Evolutionary conservation across 352 stramenopile genomes (phyloP).

Genomic region (Phytophthora litchii): DNA sequence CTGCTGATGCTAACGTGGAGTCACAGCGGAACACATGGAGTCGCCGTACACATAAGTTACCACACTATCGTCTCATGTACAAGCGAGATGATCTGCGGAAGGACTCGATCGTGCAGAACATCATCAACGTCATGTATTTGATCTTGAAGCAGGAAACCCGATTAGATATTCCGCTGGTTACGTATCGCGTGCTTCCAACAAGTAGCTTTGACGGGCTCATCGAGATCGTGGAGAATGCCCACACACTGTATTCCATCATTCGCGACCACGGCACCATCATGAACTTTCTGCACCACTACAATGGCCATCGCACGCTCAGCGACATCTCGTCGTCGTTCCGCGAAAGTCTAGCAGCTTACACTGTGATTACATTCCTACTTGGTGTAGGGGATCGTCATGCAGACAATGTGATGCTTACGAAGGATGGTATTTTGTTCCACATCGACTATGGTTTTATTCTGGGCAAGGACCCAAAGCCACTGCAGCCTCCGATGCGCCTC

Average conservation of each 20-base stretch:
- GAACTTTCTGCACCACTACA: slow-evolving; percentile 88
- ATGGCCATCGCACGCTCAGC: slow-evolving; percentile 82
- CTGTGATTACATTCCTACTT: slow-evolving; percentile 99
- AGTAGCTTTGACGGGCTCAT: slow-evolving; percentile 87
- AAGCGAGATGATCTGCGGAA: slow-evolving; percentile 88
- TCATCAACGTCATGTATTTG: slow-evolving; percentile 91
- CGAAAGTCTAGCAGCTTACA: slow-evolving; percentile 97
- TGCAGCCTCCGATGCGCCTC: slow-evolving; percentile 97
- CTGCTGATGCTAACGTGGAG: slow-evolving; percentile 27
- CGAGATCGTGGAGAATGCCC: slow-evolving; percentile 87
- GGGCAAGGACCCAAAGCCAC: slow-evolving; percentile 97
- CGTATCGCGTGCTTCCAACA: slow-evolving; percentile 86
- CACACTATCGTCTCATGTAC: slow-evolving; percentile 87
- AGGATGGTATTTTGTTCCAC: slow-evolving; percentile 98
- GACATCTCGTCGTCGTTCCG: slow-evolving; percentile 87
- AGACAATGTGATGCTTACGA: slow-evolving; percentile 99
- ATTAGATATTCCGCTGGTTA: slow-evolving; percentile 81
- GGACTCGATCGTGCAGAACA: slow-evolving; percentile 87
- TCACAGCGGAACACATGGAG: slow-evolving; percentile 46
- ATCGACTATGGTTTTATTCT: slow-evolving; percentile 99
- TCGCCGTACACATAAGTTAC: slow-evolving; percentile 36
- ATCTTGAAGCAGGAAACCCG: slow-evolving; percentile 87
- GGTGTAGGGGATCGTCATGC: slow-evolving; percentile 98
- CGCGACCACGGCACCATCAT: slow-evolving; percentile 82
- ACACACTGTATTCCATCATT: slow-evolving; percentile 88